Evolutionary conservation across 257 asterid species (phyloP), one percentile per base, ranked within the genome.

Genomic region (Nicotiana sylvestris): DNA sequence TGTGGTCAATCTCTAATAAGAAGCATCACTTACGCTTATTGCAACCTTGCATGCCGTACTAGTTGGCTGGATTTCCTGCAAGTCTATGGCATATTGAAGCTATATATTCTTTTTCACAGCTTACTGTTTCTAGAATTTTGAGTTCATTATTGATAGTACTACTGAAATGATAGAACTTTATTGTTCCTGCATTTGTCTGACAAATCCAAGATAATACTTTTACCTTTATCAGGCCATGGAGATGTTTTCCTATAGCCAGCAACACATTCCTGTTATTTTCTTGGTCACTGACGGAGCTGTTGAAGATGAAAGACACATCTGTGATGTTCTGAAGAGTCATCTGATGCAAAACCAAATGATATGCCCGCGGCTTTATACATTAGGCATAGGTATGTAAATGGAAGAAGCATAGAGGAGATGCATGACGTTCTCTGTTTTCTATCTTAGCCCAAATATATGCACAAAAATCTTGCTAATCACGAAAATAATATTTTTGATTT

Each of bases 231-330:
- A 96, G 99, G 98, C 99, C 62, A 81, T 92, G 66, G 87, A 83
- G 85, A 89, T 96, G 94, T 84, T 96, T 81, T 90, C 97, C 62
- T 91, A 86, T 79, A 83, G 88, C 81, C 76, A 81, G 82, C 84
- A 87, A 77, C 84, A 90, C 37, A 78, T 92, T 81, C 98, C 99
- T 65, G 65, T 90, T 80, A 88, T 96, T 84, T 83, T 94, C 66
- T 98, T 96, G n/a, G 85, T 96, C 66, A 96, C 99, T 66, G 99
- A 96, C 87, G 99, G 99, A 70, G 89, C 97, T 83, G 98, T 93
- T 80, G 95, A 93, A 87, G 94, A 94, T 81, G 99, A 96, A 91
- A 92, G 90, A 87, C 87, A 86, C 81, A 94, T 96, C 77, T 94
- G 96, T 83, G 90, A 91, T 70, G 86, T 84, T 30, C 76, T 92